Evolutionary conservation across 2,329 filamentous ascomycete genomes (phyloP), one percentile per base, ranked within the genome.

Genomic region (Sporothrix inflata): DNA sequence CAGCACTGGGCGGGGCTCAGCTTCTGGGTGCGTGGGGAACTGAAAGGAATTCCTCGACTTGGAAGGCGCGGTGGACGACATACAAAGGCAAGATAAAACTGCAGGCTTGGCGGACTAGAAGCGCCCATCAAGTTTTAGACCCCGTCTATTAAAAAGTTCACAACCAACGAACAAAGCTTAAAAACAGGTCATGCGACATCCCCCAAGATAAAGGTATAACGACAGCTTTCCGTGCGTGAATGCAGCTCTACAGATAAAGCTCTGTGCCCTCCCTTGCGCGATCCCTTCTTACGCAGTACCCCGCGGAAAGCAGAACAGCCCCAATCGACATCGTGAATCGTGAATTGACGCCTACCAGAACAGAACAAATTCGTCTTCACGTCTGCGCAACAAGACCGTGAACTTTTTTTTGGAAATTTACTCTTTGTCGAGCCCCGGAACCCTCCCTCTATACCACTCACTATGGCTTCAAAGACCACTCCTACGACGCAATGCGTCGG

Each of bases 401-500:
- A 42, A 27, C n/a, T 49, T n/a, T 6, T 69, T 34, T 61, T 69
- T 57, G 2, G 14, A 55, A n/a, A n/a, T n/a, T n/a, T n/a, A n/a
- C n/a, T n/a, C n/a, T n/a, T 24, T 49, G 34, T 40, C 4, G 6
- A 40, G 42, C 57, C 24, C 53, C 6, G 30, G n/a, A 38, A 24
- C 19, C 45, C 16, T 34, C n/a, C 49, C 27, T 14, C 12, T 53
- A 16, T 19, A 24, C 65, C 49, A 72, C 70, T 73, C 76, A 14
- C 79, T 82, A 83, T 83, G 81, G 79, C 81, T 69, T 75, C 80
- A 71, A 78, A 75, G 57, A 74, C 75, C 34, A 77, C 78, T 47
- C 80, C 81, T 55, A 87, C 87, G 67, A 85, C 87, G 57, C 86
- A 94, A 81, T 89, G 88, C 75, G 89, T 97, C 73, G 94, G 94